Evolutionary conservation across 306 rosid species (phyloP), one percentile per base, ranked within the genome.

Genomic region (Gastrolobium villosum): DNA sequence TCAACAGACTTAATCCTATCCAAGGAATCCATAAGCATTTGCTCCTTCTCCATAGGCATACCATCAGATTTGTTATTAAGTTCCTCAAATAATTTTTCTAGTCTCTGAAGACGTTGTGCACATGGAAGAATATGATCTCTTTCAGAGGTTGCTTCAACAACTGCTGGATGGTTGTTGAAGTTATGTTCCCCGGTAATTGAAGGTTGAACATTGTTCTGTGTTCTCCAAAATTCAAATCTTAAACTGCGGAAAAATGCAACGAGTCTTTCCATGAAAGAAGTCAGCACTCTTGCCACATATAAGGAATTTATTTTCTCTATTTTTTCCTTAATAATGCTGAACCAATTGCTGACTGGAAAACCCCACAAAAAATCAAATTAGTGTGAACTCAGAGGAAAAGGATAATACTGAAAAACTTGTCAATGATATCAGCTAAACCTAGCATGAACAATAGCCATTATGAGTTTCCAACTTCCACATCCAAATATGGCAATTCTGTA

Each of bases 1-100:
- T 95, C 99, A 64, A 91, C 98, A 2, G 82, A 91, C 81, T 93
- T 95, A 45, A 95, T 95, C 89, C 99, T 87, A 61, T 93, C 90
- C 86, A 91, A 85, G 50, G 99, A 95, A 66, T 95, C 90, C 88
- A 85, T 82, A 26, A 95, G 94, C 78, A 95, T 86, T 80, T 76
- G 83, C 64, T 95, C 98, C 85, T 95, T 95, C 77, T 93, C 99
- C 74, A 61, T 60, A 76, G 99, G 99, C 76, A 95, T 95, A 57
- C 59, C 79, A 39, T 87, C 86, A 53, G 99, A 96, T 81, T 91
- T 95, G 72, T 83, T 87, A 81, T 76, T 78, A 45, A 95, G 88
- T 71, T 91, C 94, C 44, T 85, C 87, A 8, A 86, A 89, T 10
- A 82, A 80, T 34, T 83, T 85, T 83, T 95, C 99, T 56, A 95